Percentiles rank a stretch among this genome's conserved stretches.
Evolutionary conservation across 768 basidiomycete genomes (phyloP).

Genomic region (Hygrocybe punicea): DNA sequence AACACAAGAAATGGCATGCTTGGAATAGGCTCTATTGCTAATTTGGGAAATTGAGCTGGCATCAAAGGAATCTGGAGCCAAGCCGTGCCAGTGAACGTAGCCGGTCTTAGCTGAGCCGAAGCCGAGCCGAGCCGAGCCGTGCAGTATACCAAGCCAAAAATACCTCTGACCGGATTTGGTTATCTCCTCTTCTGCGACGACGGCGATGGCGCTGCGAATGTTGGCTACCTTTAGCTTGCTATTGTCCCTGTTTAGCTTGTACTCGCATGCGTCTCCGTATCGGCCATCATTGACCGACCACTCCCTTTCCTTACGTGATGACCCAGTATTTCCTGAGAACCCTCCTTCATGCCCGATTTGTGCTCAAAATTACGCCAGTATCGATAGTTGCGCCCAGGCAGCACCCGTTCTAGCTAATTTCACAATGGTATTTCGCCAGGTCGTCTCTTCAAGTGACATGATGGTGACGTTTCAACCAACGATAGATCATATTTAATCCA

Average conservation of each 20-base stretch:
- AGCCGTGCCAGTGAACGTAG: too few species aligned
- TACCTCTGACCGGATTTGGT: too few species aligned
- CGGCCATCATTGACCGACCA: not conserved
- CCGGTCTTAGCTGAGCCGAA: too few species aligned
- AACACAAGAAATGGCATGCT: too few species aligned
- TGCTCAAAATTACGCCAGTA: constrained; percentile 48
- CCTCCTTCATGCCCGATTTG: constrained; percentile 62
- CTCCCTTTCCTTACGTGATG: constrained; percentile 4
- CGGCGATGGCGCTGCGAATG: not conserved
- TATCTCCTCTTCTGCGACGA: not conserved
- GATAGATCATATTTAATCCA: constrained; percentile 61
- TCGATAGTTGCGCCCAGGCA: constrained; percentile 57
- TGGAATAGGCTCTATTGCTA: too few species aligned
- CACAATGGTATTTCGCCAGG: constrained; percentile 40
- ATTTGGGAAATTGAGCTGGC: too few species aligned
- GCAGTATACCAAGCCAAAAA: too few species aligned
- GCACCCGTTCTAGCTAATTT: constrained; percentile 57
- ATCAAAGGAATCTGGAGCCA: too few species aligned
- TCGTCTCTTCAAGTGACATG: not conserved
- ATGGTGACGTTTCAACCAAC: not conserved
- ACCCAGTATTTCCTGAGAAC: constrained; percentile 50
- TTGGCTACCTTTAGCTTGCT: not conserved
- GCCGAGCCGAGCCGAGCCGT: too few species aligned
- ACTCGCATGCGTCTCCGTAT: not conserved
- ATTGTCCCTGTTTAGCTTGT: constrained; percentile 1